Conservation (phyloP, 768 basidiomycete genomes). For the Pholiota molesta region DNA sequence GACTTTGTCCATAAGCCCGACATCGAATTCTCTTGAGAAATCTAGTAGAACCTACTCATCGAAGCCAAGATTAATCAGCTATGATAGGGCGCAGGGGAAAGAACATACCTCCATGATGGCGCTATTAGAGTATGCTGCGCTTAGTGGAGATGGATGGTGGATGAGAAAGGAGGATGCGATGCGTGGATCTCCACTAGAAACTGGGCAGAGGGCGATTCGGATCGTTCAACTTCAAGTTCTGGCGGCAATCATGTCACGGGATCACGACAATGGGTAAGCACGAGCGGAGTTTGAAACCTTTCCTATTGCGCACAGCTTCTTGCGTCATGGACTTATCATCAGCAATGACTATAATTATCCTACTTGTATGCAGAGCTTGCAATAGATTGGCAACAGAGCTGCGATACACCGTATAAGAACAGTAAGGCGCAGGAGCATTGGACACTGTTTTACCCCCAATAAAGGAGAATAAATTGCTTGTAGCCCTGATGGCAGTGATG, state of each 20-base stretch:
- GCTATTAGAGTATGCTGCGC: constrained; percentile 21
- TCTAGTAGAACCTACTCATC: constrained; percentile 78
- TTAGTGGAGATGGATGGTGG: constrained; percentile 19
- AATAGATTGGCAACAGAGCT: too few species aligned
- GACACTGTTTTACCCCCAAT: too few species aligned
- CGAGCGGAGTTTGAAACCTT: constrained; percentile 20
- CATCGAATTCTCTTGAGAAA: constrained; percentile 93
- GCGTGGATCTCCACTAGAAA: constrained; percentile 27
- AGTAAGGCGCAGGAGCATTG: too few species aligned
- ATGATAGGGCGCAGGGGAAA: constrained; percentile 13
- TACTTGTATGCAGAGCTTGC: too few species aligned
- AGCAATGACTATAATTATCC: neutral
- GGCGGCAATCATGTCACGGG: constrained; percentile 30
- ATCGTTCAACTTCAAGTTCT: constrained; percentile 28
- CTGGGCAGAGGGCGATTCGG: constrained; percentile 47
- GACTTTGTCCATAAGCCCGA: constrained; percentile 90
- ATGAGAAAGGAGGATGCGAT: constrained; percentile 24
- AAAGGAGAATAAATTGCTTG: too few species aligned
- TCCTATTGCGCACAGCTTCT: constrained; percentile 5
- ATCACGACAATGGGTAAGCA: constrained; percentile 28
- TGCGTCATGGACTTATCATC: neutral
- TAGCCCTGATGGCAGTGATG: too few species aligned
- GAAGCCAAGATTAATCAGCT: constrained; percentile 23
- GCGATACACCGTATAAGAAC: too few species aligned
- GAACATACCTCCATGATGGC: constrained; percentile 51